These are phyloP conservation scores for Ophiostoma australiae DNA, from an alignment of 2,329 filamentous ascomycete species.

Conservation along the genomic window DNA sequence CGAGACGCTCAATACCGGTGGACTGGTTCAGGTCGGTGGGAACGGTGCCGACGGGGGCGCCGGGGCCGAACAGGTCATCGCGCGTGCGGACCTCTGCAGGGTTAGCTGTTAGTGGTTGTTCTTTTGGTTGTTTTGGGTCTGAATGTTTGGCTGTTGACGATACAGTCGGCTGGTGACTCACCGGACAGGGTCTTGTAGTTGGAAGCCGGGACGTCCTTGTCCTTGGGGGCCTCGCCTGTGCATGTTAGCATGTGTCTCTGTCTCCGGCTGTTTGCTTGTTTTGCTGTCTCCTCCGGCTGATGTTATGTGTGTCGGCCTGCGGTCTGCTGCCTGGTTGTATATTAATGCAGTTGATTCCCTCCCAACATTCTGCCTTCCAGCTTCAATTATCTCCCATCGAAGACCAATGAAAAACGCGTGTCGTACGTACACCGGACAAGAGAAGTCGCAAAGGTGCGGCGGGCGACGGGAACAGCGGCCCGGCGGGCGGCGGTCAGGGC, in stretches of 20 bases:
- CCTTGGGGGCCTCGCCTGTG: slow-evolving; percentile 35
- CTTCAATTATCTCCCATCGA: neutral
- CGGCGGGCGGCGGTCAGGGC: slow-evolving; percentile 58
- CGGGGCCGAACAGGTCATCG: slow-evolving; percentile 79
- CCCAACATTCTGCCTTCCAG: neutral
- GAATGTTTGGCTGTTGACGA: neutral
- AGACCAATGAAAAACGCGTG: neutral
- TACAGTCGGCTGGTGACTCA: slow-evolving; percentile 34
- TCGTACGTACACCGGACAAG: slow-evolving; percentile 54
- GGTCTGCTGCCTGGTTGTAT: neutral
- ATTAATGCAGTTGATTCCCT: too few species aligned
- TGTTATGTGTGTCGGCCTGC: neutral
- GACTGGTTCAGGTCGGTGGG: slow-evolving; percentile 93
- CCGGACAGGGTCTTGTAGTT: slow-evolving; percentile 43
- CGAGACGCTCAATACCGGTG: slow-evolving; percentile 95
- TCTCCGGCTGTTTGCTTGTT: neutral
- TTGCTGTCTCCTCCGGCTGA: too few species aligned
- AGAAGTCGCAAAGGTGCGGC: slow-evolving; percentile 57
- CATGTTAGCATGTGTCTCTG: slow-evolving; percentile 24
- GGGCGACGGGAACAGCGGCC: slow-evolving; percentile 50
- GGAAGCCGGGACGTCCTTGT: slow-evolving; percentile 26
- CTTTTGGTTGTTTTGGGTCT: neutral
- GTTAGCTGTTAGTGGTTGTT: slow-evolving; percentile 8
- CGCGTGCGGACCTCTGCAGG: slow-evolving; percentile 71
- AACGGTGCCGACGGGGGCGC: slow-evolving; percentile 74